Evolutionary conservation across 495 filamentous ascomycete genomes (phyloP).

Genomic region (Neurospora sp.): DNA sequence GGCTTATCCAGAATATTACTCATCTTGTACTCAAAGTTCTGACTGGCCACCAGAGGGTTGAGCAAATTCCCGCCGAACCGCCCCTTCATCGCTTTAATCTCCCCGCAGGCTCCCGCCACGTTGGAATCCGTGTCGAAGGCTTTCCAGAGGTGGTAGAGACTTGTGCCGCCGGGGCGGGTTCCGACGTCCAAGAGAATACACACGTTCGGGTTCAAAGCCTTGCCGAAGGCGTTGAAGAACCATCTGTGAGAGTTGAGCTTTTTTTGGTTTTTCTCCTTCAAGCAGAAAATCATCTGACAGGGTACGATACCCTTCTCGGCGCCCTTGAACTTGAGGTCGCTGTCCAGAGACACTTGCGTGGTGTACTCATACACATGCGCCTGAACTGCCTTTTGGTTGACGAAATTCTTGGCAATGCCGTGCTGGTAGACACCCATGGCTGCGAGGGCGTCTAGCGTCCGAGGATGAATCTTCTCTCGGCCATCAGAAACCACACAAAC

Average conservation of each 20-base stretch:
- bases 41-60: slow-evolving; percentile 90
- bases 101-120: slow-evolving; percentile 90
- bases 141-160: slow-evolving; percentile 98
- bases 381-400: slow-evolving; percentile 76
- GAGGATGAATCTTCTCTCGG: slow-evolving; percentile 83
- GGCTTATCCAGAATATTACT: slow-evolving; percentile 98
- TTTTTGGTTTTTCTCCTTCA: slow-evolving; percentile 97
- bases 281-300: slow-evolving; percentile 95
- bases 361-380: slow-evolving; percentile 99
- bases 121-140: slow-evolving; percentile 96
- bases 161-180: slow-evolving; percentile 74
- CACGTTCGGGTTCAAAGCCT: slow-evolving; percentile 85
- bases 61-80: slow-evolving; percentile 71
- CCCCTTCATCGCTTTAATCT: slow-evolving; percentile 94
- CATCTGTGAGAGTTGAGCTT: slow-evolving; percentile 98
- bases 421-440: slow-evolving; percentile 98
- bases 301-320: slow-evolving; percentile 99
- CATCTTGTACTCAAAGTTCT: slow-evolving; percentile 99
- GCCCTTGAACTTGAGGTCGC: slow-evolving; percentile 95
- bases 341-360: slow-evolving; percentile 91
- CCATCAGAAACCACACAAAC: slow-evolving; percentile 94
- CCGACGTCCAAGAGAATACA: slow-evolving; percentile 96
- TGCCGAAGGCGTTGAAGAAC: slow-evolving; percentile 99
- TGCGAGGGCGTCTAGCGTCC: slow-evolving; percentile 90
- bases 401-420: slow-evolving; percentile 95